A percentile compares a stretch with the other conserved stretches of the same genome.
Evolutionary conservation across 768 basidiomycete species (phyloP).

Genomic region (Leucosporidium creatinivorum): DNA sequence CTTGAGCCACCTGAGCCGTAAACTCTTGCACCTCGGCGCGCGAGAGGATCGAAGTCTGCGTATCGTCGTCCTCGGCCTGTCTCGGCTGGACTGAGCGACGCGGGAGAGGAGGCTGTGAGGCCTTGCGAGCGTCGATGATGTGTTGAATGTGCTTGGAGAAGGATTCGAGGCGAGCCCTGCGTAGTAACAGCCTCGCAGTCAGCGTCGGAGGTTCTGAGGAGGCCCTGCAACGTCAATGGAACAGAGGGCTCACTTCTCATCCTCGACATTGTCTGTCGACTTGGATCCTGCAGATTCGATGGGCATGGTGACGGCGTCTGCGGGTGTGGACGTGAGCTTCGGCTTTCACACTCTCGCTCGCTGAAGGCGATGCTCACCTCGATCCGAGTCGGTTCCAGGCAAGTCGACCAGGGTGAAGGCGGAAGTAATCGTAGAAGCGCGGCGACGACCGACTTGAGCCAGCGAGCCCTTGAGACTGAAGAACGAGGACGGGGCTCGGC

Average conservation of each 20-base stretch:
- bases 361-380: neutral
- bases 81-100: neutral
- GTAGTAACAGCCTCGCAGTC: no score
- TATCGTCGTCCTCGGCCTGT: neutral
- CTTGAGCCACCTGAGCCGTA: neutral
- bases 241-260: neutral
- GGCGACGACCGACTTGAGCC: neutral
- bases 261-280: neutral
- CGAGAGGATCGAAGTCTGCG: neutral
- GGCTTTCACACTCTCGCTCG: no score
- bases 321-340: no score
- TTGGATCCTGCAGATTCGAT: neutral
- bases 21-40: conserved; percentile 1
- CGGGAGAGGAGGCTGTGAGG: neutral
- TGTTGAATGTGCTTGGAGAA: conserved; percentile 11
- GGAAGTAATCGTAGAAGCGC: conserved; percentile 1
- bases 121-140: conserved; percentile 9
- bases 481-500: conserved; percentile 16
- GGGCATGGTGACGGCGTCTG: conserved; percentile 1
- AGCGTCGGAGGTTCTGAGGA: neutral
- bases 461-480: conserved; percentile 10
- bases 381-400: neutral
- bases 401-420: conserved; percentile 4
- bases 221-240: neutral
- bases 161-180: conserved; percentile 4